Evolutionary conservation across 2,329 filamentous ascomycete species (phyloP), one percentile per base, ranked within the genome.

Genomic region (Botryotinia globosa): DNA sequence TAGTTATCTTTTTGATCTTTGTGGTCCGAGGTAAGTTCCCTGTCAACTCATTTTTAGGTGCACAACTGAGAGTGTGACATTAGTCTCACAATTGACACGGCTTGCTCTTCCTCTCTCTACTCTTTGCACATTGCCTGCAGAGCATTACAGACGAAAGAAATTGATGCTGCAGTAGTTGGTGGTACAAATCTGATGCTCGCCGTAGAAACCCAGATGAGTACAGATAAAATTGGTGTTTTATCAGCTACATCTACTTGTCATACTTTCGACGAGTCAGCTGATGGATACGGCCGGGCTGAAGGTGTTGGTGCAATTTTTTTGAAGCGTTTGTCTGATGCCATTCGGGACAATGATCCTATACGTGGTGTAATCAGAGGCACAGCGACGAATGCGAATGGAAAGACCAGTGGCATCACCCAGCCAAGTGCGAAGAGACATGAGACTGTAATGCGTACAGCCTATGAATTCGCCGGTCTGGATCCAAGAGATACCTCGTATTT

Each of bases 41-140:
- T 86, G 89, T 71, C 88, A 87, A 34, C 87, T 86, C 34, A 89
- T 87, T 78, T 88, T 85, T 44, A 85, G 84, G 9, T 32, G 32
- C 16, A 59, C 4, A 51, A 54, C 61, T 44, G 44, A 71, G 42
- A 12, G 34, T n/a, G 14, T 39, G 12, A 16, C 8, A 29, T 9
- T 12, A 82, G 81, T 42, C 80, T 85, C 74, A 83, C 83, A 7
- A 80, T 85, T 16, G 82, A 85, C 67, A 85, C 84, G 32, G 84
- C 82, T 37, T 86, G 84, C 77, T 85, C 84, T 25, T 82, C 82
- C 3, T 81, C 82, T n/a, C 68, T 86, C 29, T 79, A 82, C 2
- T 81, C 82, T 8, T 74, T 85, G 0, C 84, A 85, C 74, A 78
- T 81, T 44, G 84, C 83, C 0, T 80, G 84, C 10, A 77, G 83